A percentile compares a stretch with the other conserved stretches of the same genome.
Conservation (phyloP, 164 flowering plant species). For the Magnolia sinica region DNA sequence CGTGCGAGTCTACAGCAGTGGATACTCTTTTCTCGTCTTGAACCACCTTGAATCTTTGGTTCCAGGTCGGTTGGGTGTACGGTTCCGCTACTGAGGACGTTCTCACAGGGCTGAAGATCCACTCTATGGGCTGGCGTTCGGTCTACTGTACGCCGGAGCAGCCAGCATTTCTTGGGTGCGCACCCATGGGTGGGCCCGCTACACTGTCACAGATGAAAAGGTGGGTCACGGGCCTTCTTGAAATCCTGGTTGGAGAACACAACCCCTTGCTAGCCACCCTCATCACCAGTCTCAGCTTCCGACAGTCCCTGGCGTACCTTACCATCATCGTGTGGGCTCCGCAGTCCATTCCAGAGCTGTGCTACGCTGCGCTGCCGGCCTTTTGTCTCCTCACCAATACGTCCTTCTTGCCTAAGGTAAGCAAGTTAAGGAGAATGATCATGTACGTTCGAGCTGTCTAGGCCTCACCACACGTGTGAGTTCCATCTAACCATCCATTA, state of each 20-base stretch:
- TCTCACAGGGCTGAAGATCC: slow-evolving; percentile 52
- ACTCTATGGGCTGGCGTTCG: slow-evolving; percentile 46
- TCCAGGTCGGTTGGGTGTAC: slow-evolving; percentile 60
- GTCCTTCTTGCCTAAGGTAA: slow-evolving; percentile 52
- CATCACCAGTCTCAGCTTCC: slow-evolving; percentile 31
- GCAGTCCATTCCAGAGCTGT: slow-evolving; percentile 44
- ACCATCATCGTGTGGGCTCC: slow-evolving; percentile 25
- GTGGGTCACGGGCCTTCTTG: slow-evolving; percentile 60
- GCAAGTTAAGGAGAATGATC: no score
- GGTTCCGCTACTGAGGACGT: slow-evolving; percentile 55
- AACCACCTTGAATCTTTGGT: neutral
- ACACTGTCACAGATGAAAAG: slow-evolving; percentile 47
- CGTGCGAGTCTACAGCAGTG: no score
- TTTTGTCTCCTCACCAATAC: slow-evolving; percentile 50
- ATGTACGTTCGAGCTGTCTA: no score
- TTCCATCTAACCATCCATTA: no score
- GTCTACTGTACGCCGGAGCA: slow-evolving; percentile 26
- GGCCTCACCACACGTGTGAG: no score
- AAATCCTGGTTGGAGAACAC: slow-evolving; percentile 32
- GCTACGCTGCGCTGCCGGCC: slow-evolving; percentile 49
- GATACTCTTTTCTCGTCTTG: no score
- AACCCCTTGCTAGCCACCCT: slow-evolving; percentile 32
- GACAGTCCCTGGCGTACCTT: slow-evolving; percentile 39
- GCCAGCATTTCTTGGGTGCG: slow-evolving; percentile 47
- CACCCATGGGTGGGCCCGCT: slow-evolving; percentile 19